These are phyloP conservation scores for Ophiostoma quercus DNA, from an alignment of 2,329 filamentous ascomycete genomes.

Conservation along the genomic window DNA sequence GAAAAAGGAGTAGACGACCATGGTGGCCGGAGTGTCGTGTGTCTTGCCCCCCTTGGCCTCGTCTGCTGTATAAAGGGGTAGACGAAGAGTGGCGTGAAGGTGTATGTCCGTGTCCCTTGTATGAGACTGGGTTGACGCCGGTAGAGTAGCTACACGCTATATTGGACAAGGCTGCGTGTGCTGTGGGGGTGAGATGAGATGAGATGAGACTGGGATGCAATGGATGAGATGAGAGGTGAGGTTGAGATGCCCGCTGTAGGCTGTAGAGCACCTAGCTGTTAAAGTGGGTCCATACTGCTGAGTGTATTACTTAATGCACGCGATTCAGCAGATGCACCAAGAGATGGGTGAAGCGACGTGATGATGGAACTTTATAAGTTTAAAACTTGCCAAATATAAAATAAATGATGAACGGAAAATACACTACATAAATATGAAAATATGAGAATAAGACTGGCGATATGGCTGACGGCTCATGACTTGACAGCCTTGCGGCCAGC, in stretches of 20 bases:
- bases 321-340: not conserved
- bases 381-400: too few species aligned
- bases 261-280: not conserved
- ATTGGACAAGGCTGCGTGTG: not conserved
- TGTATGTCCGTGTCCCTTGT: not conserved
- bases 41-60: slow-evolving; percentile 3
- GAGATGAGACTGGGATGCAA: not conserved
- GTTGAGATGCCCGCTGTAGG: not conserved
- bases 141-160: not conserved
- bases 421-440: too few species aligned
- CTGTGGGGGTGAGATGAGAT: not conserved
- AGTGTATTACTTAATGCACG: not conserved
- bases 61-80: not conserved
- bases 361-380: not conserved
- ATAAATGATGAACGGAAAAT: too few species aligned
- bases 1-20: slow-evolving; percentile 97
- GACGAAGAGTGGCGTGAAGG: not conserved
- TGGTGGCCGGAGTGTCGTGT: slow-evolving; percentile 39
- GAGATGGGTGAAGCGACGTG: not conserved
- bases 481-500: too few species aligned
- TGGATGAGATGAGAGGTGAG: slow-evolving; percentile 3
- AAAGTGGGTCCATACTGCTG: not conserved
- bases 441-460: too few species aligned
- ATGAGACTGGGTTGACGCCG: not conserved
- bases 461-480: too few species aligned